These are phyloP conservation scores for Teunomyces panamensis DNA, from an alignment of 805 yeast species.

Conservation along the genomic window DNA sequence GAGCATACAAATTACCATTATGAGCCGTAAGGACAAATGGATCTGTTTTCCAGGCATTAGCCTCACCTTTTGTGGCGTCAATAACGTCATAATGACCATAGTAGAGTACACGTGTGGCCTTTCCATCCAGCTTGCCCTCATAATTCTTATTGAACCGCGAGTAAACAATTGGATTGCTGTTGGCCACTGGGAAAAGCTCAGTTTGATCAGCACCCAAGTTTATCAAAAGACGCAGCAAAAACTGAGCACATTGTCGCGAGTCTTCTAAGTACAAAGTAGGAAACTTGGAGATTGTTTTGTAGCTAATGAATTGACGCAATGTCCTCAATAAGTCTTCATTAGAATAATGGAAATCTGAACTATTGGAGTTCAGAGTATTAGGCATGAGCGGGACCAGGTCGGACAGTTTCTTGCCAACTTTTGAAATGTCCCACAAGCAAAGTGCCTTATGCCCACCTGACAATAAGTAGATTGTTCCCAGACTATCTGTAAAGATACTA, in stretches of 20 bases:
- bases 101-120: constrained; percentile 58
- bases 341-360: constrained; percentile 22
- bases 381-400: neutral
- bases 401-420: constrained; percentile 13
- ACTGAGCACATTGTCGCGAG: constrained; percentile 83
- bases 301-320: constrained; percentile 60
- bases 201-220: constrained; percentile 69
- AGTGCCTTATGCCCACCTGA: constrained; percentile 75
- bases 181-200: constrained; percentile 64
- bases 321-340: constrained; percentile 65
- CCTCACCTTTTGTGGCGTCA: constrained; percentile 58
- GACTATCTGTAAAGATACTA: constrained; percentile 39
- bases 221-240: constrained; percentile 57
- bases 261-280: constrained; percentile 71
- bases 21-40: constrained; percentile 75
- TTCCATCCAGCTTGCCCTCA: neutral
- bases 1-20: constrained; percentile 83
- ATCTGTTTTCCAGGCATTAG: constrained; percentile 64
- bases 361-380: constrained; percentile 11
- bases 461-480: constrained; percentile 45
- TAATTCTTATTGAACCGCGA: constrained; percentile 60
- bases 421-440: constrained; percentile 63
- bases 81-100: constrained; percentile 97
- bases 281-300: constrained; percentile 72
- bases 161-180: constrained; percentile 84